A percentile compares a stretch with the other conserved stretches of the same genome.
Conservation (phyloP, 495 filamentous ascomycete species). For the Penicillium canescens region DNA sequence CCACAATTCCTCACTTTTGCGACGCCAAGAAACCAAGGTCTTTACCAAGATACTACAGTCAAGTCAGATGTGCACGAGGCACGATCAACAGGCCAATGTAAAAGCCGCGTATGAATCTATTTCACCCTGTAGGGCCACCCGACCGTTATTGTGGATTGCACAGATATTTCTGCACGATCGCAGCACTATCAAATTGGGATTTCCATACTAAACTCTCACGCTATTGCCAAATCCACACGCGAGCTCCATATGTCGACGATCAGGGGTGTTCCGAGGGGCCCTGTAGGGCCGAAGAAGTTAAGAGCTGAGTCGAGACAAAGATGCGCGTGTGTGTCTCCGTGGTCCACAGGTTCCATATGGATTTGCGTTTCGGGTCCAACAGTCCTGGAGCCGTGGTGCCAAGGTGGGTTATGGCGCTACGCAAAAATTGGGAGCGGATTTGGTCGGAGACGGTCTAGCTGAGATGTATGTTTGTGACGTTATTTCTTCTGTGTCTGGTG, state of each 20-base stretch:
- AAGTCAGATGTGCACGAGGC: neutral
- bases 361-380: neutral
- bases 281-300: neutral
- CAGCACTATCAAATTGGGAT: neutral
- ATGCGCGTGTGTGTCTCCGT: neutral
- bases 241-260: neutral
- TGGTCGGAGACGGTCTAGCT: no score
- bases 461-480: no score
- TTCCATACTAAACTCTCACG: neutral
- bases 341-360: neutral
- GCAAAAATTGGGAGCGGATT: neutral
- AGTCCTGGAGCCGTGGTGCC: neutral
- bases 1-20: conserved; percentile 1
- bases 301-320: neutral
- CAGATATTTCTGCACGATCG: neutral
- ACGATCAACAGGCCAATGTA: no score
- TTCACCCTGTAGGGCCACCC: no score
- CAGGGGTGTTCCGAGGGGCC: neutral
- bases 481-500: no score
- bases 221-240: neutral
- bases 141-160: neutral
- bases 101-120: no score
- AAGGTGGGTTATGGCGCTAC: neutral
- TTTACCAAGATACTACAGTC: neutral
- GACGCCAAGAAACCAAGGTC: neutral